These are phyloP conservation scores for Biscogniauxia marginata DNA, from an alignment of 2,329 filamentous ascomycete genomes.

Conservation along the genomic window DNA sequence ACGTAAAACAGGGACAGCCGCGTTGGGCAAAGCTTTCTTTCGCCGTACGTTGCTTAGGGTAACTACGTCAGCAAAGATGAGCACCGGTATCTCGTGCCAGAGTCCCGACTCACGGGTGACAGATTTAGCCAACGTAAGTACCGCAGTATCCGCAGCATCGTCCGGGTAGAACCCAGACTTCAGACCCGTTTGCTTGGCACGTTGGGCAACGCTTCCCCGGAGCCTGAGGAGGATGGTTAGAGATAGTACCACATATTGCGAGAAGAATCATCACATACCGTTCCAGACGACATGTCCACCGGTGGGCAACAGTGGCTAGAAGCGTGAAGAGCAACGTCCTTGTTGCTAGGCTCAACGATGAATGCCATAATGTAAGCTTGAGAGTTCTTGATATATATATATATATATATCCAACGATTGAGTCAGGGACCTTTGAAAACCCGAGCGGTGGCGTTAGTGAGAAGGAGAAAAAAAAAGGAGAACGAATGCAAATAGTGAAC, in stretches of 20 bases:
- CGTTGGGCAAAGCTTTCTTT: background rate
- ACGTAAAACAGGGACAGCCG: background rate
- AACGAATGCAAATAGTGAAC: background rate
- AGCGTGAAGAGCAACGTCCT: background rate
- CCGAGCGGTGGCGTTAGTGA: background rate
- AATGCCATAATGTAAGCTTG: background rate
- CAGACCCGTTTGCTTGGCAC: constrained; percentile 14
- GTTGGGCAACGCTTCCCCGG: constrained; percentile 24
- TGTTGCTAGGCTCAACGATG: background rate
- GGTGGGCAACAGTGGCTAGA: background rate
- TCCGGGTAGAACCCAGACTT: constrained; percentile 24
- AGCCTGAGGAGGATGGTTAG: constrained; percentile 15
- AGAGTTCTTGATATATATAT: background rate
- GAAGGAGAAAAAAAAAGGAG: background rate
- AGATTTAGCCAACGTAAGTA: constrained; percentile 20
- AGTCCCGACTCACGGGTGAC: background rate
- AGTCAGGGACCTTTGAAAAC: background rate
- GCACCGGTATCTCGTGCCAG: background rate
- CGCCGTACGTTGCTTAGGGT: background rate
- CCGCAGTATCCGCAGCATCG: constrained; percentile 24
- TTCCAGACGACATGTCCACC: constrained; percentile 17
- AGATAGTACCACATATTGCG: background rate
- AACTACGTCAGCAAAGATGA: background rate
- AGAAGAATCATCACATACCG: constrained; percentile 6
- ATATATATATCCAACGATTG: background rate